Evolutionary conservation across 2,329 filamentous ascomycete species (phyloP).

Genomic region (Phyllosticta ampelicida): DNA sequence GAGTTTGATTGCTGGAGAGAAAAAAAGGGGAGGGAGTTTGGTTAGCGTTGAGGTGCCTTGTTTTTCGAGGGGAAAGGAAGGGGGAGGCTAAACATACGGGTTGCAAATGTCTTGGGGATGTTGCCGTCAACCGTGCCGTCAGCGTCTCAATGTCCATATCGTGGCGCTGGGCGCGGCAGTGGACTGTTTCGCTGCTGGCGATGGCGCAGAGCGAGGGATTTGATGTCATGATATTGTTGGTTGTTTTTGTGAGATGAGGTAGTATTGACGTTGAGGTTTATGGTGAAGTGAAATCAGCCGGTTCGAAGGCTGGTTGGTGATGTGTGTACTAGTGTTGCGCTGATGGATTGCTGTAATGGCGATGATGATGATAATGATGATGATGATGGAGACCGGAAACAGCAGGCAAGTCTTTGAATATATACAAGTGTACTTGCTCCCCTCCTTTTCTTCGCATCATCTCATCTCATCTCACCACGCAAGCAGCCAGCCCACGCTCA

Average conservation of each 20-base stretch:
- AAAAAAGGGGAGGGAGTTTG: neutral
- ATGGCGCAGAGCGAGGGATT: neutral
- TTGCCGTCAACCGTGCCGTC: neutral
- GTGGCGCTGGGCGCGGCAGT: conserved; percentile 19
- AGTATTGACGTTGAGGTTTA: too few species aligned
- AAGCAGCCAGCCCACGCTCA: too few species aligned
- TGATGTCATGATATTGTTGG: neutral
- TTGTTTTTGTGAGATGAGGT: too few species aligned
- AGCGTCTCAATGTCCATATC: conserved; percentile 13
- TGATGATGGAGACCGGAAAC: neutral
- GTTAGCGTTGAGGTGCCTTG: neutral
- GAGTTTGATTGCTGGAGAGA: neutral
- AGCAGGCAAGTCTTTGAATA: too few species aligned
- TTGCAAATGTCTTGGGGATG: neutral
- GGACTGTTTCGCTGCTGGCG: conserved; percentile 12
- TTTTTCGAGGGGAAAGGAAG: neutral
- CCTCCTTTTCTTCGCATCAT: too few species aligned
- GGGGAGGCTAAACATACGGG: neutral
- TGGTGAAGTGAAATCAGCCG: neutral
- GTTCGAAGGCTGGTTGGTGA: neutral
- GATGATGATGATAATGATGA: neutral
- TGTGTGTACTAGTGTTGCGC: too few species aligned
- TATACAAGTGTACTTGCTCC: too few species aligned
- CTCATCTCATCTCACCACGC: too few species aligned
- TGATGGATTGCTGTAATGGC: too few species aligned